These are phyloP conservation scores for Pseudisothecium myosuroides DNA, from an alignment of 225 moss, liverwort and hornwort genomes.

Conservation along the genomic window DNA sequence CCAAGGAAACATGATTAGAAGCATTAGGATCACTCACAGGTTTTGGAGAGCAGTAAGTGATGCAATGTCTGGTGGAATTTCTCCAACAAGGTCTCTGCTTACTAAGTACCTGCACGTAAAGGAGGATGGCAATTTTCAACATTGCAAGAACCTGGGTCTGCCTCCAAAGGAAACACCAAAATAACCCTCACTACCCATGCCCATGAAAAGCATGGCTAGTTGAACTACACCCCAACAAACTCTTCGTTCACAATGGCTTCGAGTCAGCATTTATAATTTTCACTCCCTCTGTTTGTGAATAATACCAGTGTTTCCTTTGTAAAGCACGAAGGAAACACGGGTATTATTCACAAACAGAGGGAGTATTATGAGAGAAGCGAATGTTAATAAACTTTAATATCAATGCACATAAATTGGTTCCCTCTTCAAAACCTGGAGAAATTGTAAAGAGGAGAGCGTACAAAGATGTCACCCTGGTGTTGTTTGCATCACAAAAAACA, in stretches of 20 bases:
- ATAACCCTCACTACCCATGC: background rate
- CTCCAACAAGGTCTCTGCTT: background rate
- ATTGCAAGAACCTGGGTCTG: background rate
- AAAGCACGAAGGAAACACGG: background rate
- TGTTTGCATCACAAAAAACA: background rate
- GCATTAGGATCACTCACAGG: background rate
- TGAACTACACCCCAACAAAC: background rate
- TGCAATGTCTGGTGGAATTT: conserved; percentile 1
- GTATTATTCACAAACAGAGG: background rate
- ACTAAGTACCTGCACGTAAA: background rate
- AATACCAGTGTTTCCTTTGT: background rate
- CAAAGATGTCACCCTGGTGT: conserved; percentile 12
- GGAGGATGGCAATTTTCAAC: background rate
- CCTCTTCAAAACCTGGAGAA: background rate
- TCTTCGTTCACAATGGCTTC: background rate
- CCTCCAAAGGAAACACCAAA: background rate
- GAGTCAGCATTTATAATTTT: background rate
- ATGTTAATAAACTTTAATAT: background rate
- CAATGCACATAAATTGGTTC: background rate
- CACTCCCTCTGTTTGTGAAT: background rate
- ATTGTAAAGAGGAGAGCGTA: background rate
- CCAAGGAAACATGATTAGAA: too few relatives aligned
- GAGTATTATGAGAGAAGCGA: background rate
- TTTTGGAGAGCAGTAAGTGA: conserved; percentile 12
- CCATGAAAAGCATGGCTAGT: background rate